Conservation (phyloP, 768 basidiomycete genomes). For the Phylloporus rhodoxanthus region DNA sequence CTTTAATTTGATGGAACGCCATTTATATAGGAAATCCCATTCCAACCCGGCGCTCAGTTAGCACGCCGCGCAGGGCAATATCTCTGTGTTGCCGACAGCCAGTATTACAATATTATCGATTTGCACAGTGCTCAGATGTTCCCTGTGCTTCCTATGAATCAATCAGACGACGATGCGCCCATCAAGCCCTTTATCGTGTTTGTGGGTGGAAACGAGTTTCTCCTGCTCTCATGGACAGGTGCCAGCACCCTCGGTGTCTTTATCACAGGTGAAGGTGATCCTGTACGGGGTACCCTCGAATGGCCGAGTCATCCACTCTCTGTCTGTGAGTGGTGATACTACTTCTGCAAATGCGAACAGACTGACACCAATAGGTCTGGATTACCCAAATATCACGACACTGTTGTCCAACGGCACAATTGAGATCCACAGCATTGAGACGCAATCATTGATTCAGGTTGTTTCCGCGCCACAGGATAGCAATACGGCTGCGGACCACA, state of each 20-base stretch:
- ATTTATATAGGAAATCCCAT: slow-evolving; percentile 58
- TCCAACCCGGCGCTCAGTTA: slow-evolving; percentile 50
- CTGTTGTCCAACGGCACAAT: slow-evolving; percentile 75
- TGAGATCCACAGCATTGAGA: slow-evolving; percentile 75
- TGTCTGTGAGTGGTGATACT: slow-evolving; percentile 50
- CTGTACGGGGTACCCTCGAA: slow-evolving; percentile 82
- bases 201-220: slow-evolving; percentile 72
- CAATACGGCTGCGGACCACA: slow-evolving; percentile 22
- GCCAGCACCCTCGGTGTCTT: slow-evolving; percentile 79
- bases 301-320: slow-evolving; percentile 77
- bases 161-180: slow-evolving; percentile 42
- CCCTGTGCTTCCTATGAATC: slow-evolving; percentile 74
- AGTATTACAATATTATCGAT: slow-evolving; percentile 74
- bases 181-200: slow-evolving; percentile 71
- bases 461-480: slow-evolving; percentile 43
- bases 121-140: slow-evolving; percentile 64
- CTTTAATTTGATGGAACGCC: background rate
- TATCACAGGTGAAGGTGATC: slow-evolving; percentile 77
- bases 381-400: slow-evolving; percentile 75
- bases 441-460: slow-evolving; percentile 66
- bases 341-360: background rate
- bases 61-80: slow-evolving; percentile 58
- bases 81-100: slow-evolving; percentile 70
- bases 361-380: slow-evolving; percentile 48
- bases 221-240: slow-evolving; percentile 83